These are phyloP conservation scores for Hypseocharis bilobata DNA, from an alignment of 441 rosid genomes.

Conservation along the genomic window DNA sequence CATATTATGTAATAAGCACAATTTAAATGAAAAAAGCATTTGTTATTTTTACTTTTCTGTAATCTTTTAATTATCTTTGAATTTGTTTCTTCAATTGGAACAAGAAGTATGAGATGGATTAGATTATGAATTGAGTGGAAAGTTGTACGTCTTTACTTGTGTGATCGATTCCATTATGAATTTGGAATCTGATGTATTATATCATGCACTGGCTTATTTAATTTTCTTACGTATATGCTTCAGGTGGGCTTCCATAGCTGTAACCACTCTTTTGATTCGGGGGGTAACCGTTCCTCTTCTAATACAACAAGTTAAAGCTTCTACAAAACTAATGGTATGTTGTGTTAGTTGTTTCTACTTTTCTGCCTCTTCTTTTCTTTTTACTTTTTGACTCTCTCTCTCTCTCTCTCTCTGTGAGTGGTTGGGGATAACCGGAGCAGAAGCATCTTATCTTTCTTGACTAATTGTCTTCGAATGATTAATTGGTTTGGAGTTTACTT, in stretches of 20 bases:
- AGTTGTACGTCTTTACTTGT: not conserved
- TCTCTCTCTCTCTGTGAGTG: too few relatives aligned
- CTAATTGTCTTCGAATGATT: too few relatives aligned
- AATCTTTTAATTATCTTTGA: too few relatives aligned
- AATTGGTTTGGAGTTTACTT: too few relatives aligned
- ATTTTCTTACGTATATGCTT: conserved; percentile 13
- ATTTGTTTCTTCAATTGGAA: not conserved
- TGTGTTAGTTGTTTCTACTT: conserved; percentile 6
- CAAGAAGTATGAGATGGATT: not conserved
- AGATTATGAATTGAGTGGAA: not conserved
- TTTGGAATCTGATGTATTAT: not conserved
- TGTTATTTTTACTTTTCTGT: too few relatives aligned
- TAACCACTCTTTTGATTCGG: conserved; percentile 64
- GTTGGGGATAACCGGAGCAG: too few relatives aligned
- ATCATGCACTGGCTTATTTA: not conserved
- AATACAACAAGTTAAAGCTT: conserved; percentile 69
- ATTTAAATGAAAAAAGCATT: too few relatives aligned
- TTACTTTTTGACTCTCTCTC: not conserved
- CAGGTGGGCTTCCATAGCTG: conserved; percentile 81
- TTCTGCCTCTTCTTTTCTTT: not conserved
- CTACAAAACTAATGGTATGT: conserved; percentile 60
- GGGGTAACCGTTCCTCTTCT: conserved; percentile 55
- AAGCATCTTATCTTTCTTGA: too few relatives aligned
- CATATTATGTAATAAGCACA: too few relatives aligned
- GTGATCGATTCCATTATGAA: not conserved